phyloP scores from a whole-genome alignment of 75 land plant genomes.

The Selaginella moellendorffii region DNA sequence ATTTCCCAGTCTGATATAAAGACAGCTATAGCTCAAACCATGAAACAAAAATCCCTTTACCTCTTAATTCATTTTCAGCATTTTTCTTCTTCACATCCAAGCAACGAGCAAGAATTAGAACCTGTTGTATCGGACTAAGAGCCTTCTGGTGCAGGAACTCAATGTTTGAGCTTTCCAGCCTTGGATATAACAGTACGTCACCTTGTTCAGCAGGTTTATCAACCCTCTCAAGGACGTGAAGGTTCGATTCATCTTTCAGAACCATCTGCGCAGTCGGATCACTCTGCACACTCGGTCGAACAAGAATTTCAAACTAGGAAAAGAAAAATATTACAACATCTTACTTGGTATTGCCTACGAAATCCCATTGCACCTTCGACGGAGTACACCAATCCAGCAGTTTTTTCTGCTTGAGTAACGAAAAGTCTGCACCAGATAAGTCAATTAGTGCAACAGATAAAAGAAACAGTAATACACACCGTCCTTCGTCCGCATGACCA shows the following conservation, averaged over 20 bases:
- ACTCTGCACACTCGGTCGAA: slow-evolving; percentile 18
- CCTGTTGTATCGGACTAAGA: slow-evolving; percentile 35
- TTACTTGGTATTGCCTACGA: slow-evolving; percentile 70
- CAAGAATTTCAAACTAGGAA: not conserved
- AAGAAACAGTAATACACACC: no score
- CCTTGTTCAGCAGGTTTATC: not conserved
- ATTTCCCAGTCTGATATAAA: slow-evolving; percentile 49
- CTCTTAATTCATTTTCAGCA: slow-evolving; percentile 70
- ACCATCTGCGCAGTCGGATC: slow-evolving; percentile 89
- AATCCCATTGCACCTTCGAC: slow-evolving; percentile 70
- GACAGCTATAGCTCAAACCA: not conserved
- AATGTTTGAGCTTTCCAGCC: slow-evolving; percentile 23
- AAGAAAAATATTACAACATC: slow-evolving; percentile 5
- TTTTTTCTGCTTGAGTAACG: slow-evolving; percentile 20
- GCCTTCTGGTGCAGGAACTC: slow-evolving; percentile 6
- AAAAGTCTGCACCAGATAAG: not conserved
- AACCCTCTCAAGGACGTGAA: slow-evolving; percentile 6
- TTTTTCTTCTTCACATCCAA: slow-evolving; percentile 42
- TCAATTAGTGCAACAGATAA: no score
- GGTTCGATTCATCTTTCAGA: slow-evolving; percentile 34
- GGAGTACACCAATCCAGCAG: slow-evolving; percentile 48
- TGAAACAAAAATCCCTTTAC: slow-evolving; percentile 14
- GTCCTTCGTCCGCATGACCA: not conserved
- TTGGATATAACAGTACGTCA: slow-evolving; percentile 58
- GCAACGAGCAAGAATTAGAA: slow-evolving; percentile 55